These are phyloP conservation scores for Ascocoryne sarcoides DNA, from an alignment of 2,329 filamentous ascomycete genomes.

Conservation along the genomic window DNA sequence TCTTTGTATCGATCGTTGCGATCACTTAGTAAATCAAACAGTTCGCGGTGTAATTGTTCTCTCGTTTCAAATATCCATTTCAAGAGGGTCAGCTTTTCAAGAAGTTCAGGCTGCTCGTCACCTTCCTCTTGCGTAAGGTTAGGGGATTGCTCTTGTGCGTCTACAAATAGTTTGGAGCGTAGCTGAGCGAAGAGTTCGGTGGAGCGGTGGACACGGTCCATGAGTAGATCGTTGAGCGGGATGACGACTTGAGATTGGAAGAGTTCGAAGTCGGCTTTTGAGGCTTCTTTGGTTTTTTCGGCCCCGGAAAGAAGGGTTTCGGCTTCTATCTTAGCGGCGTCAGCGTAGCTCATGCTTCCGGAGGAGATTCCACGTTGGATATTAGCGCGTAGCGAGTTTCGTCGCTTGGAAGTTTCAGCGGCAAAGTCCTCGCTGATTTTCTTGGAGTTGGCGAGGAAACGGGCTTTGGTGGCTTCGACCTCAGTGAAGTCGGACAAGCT, in stretches of 20 bases:
- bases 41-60: constrained; percentile 76
- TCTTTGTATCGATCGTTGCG: constrained; percentile 80
- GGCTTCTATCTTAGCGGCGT: constrained; percentile 73
- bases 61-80: constrained; percentile 96
- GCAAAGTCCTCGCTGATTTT: constrained; percentile 49
- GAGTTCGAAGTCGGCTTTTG: constrained; percentile 72
- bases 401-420: constrained; percentile 42
- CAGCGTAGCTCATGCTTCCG: constrained; percentile 72
- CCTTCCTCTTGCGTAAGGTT: constrained; percentile 91
- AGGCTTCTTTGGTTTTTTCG: constrained; percentile 59
- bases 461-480: constrained; percentile 58
- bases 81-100: constrained; percentile 87
- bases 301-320: constrained; percentile 65
- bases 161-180: constrained; percentile 61
- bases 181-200: constrained; percentile 72
- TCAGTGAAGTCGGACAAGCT: constrained; percentile 66
- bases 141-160: constrained; percentile 54
- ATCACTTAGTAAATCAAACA: constrained; percentile 76
- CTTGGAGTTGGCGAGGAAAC: constrained; percentile 45
- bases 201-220: constrained; percentile 62
- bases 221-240: constrained; percentile 73
- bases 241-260: constrained; percentile 80
- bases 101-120: constrained; percentile 84
- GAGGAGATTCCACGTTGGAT: constrained; percentile 71
- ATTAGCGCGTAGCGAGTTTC: constrained; percentile 59